Evolutionary conservation across 192 early-diverging fungal genomes (phyloP).

Genomic region (Piromyces finnis): DNA sequence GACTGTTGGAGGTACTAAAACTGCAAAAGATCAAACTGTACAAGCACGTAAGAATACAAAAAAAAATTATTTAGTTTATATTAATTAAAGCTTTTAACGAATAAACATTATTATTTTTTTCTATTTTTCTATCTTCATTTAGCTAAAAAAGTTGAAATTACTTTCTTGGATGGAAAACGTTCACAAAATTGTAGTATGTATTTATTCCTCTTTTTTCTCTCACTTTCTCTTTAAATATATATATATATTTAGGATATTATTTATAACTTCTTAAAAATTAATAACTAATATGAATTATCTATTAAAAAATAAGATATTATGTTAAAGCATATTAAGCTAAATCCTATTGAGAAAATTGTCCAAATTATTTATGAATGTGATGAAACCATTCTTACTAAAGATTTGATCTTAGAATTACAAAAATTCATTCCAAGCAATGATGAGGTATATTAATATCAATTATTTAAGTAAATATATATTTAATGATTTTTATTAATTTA

Average conservation of each 20-base stretch:
- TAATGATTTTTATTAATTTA: too few species aligned
- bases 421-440: neutral
- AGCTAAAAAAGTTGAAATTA: neutral
- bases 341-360: neutral
- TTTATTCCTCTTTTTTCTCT: neutral
- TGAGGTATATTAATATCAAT: neutral
- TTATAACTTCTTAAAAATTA: too few species aligned
- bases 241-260: too few species aligned
- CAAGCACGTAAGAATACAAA: neutral
- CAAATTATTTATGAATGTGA: neutral
- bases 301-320: neutral
- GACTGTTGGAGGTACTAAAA: neutral
- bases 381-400: neutral
- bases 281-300: too few species aligned
- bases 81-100: too few species aligned
- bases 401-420: neutral
- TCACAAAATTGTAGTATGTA: neutral
- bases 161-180: neutral
- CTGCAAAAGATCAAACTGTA: neutral
- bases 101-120: too few species aligned
- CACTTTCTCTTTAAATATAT: neutral
- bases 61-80: too few species aligned
- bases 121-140: too few species aligned
- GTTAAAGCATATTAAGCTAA: neutral
- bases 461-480: too few species aligned